These are phyloP conservation scores for Fusarium floridanum DNA, from an alignment of 2,329 filamentous ascomycete species.

Conservation along the genomic window DNA sequence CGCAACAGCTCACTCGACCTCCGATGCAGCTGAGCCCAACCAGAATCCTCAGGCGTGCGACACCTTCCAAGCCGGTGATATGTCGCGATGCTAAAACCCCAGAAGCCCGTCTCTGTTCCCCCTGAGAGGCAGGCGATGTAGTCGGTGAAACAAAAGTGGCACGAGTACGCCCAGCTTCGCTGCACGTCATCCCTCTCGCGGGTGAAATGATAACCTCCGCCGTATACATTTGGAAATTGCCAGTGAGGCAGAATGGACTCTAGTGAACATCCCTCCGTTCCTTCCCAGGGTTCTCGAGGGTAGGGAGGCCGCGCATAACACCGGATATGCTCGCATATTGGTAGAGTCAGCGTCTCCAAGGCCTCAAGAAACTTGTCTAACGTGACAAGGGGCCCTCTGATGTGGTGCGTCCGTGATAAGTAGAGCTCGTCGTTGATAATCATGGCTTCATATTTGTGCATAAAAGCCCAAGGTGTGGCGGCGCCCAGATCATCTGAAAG, in stretches of 20 bases:
- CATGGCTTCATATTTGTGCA: not conserved
- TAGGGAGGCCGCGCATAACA: not conserved
- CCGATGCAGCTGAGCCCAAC: not conserved
- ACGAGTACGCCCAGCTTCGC: not conserved
- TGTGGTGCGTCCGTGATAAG: not conserved
- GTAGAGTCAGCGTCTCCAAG: not conserved
- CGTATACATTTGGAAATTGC: not conserved
- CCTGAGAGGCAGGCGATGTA: not conserved
- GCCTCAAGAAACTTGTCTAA: not conserved
- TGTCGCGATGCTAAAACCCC: not conserved
- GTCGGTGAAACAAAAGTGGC: not conserved
- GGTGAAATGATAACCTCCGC: not conserved
- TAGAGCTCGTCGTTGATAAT: not conserved
- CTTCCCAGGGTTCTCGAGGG: not conserved
- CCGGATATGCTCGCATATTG: not conserved
- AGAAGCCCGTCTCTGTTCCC: not conserved
- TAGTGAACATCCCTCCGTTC: not conserved
- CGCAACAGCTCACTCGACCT: not conserved
- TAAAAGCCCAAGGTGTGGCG: not conserved
- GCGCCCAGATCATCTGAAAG: not conserved
- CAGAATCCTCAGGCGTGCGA: not conserved
- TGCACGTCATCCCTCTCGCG: no score
- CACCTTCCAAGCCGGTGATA: not conserved
- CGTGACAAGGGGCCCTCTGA: not conserved
- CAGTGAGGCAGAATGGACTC: not conserved